Conservation (phyloP, 2,329 filamentous ascomycete genomes). For the Claviceps sp. region DNA sequence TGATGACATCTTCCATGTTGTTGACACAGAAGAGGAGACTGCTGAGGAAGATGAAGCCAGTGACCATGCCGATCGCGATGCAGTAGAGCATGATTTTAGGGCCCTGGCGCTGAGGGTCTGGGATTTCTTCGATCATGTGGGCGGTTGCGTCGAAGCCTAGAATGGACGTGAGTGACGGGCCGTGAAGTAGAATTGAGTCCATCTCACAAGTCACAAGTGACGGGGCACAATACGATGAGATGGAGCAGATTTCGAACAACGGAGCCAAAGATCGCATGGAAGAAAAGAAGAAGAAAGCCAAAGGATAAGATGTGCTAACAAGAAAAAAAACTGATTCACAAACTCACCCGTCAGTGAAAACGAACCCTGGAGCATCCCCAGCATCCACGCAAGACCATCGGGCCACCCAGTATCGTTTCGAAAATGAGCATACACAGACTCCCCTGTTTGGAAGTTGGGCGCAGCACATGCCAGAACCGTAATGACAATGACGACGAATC, state of each 20-base stretch:
- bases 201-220: too few species aligned
- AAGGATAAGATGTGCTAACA: too few species aligned
- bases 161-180: too few species aligned
- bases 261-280: too few species aligned
- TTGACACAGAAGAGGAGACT: slow-evolving; percentile 51
- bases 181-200: too few species aligned
- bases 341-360: slow-evolving; percentile 28
- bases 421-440: slow-evolving; percentile 54
- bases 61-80: slow-evolving; percentile 48
- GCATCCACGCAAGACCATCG: slow-evolving; percentile 46
- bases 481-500: slow-evolving; percentile 58
- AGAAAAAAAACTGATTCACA: not conserved
- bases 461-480: slow-evolving; percentile 53
- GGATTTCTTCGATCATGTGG: slow-evolving; percentile 45
- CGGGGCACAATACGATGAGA: too few species aligned
- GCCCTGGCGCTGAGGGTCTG: slow-evolving; percentile 41
- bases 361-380: slow-evolving; percentile 39
- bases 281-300: too few species aligned
- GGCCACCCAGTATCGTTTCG: slow-evolving; percentile 59
- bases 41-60: slow-evolving; percentile 49
- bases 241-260: too few species aligned
- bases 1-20: slow-evolving; percentile 43
- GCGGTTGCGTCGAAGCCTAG: slow-evolving; percentile 33
- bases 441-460: slow-evolving; percentile 48
- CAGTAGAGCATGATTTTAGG: slow-evolving; percentile 55